A percentile compares a stretch with the other conserved stretches of the same genome.
These are phyloP conservation scores for Claviceps sp. DNA, from an alignment of 2,329 filamentous ascomycete species.

Conservation along the genomic window DNA sequence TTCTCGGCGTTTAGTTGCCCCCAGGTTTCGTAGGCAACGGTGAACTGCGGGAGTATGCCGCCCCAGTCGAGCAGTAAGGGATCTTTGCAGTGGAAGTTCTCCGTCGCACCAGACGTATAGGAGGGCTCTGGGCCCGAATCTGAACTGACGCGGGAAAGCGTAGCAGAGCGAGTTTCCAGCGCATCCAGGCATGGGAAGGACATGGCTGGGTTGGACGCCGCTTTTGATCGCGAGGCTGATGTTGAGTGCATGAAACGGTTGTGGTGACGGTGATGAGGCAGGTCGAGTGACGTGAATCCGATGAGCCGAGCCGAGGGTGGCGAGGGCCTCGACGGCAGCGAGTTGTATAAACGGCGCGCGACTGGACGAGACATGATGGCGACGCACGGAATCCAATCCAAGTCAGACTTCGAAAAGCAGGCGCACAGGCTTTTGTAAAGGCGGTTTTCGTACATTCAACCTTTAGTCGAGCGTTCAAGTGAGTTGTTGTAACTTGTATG, in stretches of 20 bases:
- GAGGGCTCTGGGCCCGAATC: conserved; percentile 79
- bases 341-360: conserved; percentile 5
- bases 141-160: conserved; percentile 40
- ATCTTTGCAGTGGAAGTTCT: conserved; percentile 58
- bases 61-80: conserved; percentile 88
- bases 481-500: background rate
- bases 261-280: background rate
- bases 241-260: background rate
- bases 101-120: conserved; percentile 81
- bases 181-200: conserved; percentile 84
- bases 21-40: conserved; percentile 91
- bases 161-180: conserved; percentile 64
- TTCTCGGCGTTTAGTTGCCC: conserved; percentile 65
- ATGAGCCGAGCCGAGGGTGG: conserved; percentile 1
- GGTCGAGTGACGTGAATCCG: background rate
- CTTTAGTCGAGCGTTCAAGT: conserved; percentile 1
- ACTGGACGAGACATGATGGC: conserved; percentile 8
- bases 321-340: background rate
- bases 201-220: conserved; percentile 68
- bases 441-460: background rate
- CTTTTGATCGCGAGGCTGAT: conserved; percentile 17
- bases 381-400: background rate
- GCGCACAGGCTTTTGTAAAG: background rate
- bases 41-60: conserved; percentile 76
- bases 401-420: background rate